Evolutionary conservation across 352 stramenopile genomes (phyloP).

Genomic region (Globisporangium nagaii): DNA sequence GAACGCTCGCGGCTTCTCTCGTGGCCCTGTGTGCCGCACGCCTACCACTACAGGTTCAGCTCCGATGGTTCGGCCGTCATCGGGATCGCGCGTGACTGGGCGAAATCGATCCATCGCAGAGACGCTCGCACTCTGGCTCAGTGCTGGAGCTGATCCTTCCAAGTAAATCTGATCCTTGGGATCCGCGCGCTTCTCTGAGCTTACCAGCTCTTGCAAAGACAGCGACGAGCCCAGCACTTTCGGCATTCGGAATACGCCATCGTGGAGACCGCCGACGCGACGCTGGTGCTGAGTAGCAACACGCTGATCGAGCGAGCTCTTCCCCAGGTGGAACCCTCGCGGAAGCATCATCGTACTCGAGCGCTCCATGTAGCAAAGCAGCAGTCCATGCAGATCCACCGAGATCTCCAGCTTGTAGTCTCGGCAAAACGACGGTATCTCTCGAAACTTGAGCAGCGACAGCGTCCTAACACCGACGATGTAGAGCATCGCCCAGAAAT

Average conservation of each 20-base stretch:
- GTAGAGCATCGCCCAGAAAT: conserved; percentile 84
- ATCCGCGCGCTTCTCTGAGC: conserved; percentile 5
- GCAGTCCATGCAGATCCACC: conserved; percentile 29
- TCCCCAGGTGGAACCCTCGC: conserved; percentile 42
- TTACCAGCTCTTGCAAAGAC: conserved; percentile 40
- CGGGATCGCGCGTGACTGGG: conserved; percentile 18
- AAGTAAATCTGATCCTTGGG: conserved; percentile 24
- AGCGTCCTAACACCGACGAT: conserved; percentile 55
- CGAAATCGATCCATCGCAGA: conserved; percentile 37
- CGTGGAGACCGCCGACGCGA: conserved; percentile 40
- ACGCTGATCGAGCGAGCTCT: conserved; percentile 46
- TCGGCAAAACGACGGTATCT: conserved; percentile 66
- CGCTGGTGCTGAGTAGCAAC: conserved; percentile 28
- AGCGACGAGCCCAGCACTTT: conserved; percentile 26
- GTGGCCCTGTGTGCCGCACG: conserved; percentile 18
- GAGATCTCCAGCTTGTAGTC: conserved; percentile 79
- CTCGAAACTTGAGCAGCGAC: conserved; percentile 49
- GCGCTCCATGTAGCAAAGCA: conserved; percentile 55
- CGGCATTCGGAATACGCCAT: conserved; percentile 34
- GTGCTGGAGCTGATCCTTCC: conserved; percentile 19
- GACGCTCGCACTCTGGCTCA: conserved; percentile 28
- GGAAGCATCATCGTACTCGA: conserved; percentile 53
- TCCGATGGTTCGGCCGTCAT: background rate
- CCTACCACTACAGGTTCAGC: conserved; percentile 27
- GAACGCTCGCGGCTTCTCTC: conserved; percentile 17